Base-by-base conservation (phyloP, 129 eudicot genomes). In the Glebionis coronaria region DNA sequence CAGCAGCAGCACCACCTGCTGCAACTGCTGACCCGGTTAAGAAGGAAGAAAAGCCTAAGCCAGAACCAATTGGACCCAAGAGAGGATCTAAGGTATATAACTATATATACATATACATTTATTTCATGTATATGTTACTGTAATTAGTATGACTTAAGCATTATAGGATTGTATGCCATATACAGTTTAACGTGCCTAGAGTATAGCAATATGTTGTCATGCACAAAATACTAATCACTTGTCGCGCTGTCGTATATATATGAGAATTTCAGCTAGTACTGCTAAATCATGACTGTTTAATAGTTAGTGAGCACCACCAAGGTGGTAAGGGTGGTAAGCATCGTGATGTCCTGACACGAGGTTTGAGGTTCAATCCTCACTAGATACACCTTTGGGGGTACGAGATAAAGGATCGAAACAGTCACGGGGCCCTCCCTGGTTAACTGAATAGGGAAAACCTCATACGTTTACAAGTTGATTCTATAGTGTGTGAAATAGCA, bases 11-110 rank as follows among this genome's bases (percentile, higher is more conserved):
- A 1, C 71, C 90, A n/a, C 80, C 90, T 2, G 65, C 78, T 25
- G 57, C 85, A 29, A 50, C 82, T 31, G 50, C 70, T 9, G 78
- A 82, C 38, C 61, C 90, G 3, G 76, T 56, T 53, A 73, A 82
- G 73, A 73, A 82, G 73, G 70, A 21, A 0, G 75, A 61, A 44
- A 76, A 54, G 69, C 88, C 91, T 74, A 88, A 88, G 87, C 96
- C 96, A 1, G 96, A 96, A 28, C 98, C 98, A 44, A 70, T 92
- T 70, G 98, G 98, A 57, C 98, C 98, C 80, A 85, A 85, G 79
- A 88, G 98, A 67, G 98, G 98, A 68, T 0, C 96, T 25, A 80
- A 86, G 96, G 98, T 85, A 68, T 57, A 50, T 57, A 20, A 9
- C n/a, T 49, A 29, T 8, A 59, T 21, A 54, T 25, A 53, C 45